These are phyloP conservation scores for Bothriochloa decipiens DNA, from an alignment of 176 grass and related monocot genomes.

Conservation along the genomic window DNA sequence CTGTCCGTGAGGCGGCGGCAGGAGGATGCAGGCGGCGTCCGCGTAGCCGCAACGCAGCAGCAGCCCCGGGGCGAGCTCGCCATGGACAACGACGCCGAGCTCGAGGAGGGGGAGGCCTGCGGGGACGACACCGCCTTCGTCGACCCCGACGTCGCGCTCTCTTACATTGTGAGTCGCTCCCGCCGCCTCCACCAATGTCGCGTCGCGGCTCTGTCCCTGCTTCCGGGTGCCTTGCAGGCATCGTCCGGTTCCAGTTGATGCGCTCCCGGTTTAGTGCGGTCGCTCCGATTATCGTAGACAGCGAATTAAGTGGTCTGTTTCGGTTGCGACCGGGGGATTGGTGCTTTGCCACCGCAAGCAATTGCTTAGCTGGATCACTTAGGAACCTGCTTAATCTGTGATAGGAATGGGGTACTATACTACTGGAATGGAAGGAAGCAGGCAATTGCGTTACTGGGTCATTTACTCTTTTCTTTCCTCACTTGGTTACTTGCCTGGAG, in stretches of 20 bases:
- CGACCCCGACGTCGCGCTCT: slow-evolving; percentile 82
- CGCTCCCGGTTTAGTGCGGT: too few relatives aligned
- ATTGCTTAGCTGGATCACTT: slow-evolving; percentile 35
- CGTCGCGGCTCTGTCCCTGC: background rate
- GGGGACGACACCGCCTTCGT: slow-evolving; percentile 58
- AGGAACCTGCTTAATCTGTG: background rate
- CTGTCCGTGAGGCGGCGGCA: slow-evolving; percentile 60
- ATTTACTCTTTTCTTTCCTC: background rate
- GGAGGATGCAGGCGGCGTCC: slow-evolving; percentile 37
- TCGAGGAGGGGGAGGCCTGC: slow-evolving; percentile 83
- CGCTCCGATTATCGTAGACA: background rate
- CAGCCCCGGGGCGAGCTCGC: slow-evolving; percentile 13
- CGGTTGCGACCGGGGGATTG: background rate
- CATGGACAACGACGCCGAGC: slow-evolving; percentile 74
- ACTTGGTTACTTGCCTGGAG: background rate
- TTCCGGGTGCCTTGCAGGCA: background rate
- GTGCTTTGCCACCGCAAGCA: background rate
- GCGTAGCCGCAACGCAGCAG: background rate
- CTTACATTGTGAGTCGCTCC: slow-evolving; percentile 83
- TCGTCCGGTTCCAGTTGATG: background rate
- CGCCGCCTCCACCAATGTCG: background rate
- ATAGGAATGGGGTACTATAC: too few relatives aligned
- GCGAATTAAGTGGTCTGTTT: background rate
- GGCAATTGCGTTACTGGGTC: slow-evolving; percentile 5
- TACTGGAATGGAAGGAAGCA: background rate